Conservation (phyloP, 495 filamentous ascomycete genomes). For the Hypoxylon lienhwacheense region DNA sequence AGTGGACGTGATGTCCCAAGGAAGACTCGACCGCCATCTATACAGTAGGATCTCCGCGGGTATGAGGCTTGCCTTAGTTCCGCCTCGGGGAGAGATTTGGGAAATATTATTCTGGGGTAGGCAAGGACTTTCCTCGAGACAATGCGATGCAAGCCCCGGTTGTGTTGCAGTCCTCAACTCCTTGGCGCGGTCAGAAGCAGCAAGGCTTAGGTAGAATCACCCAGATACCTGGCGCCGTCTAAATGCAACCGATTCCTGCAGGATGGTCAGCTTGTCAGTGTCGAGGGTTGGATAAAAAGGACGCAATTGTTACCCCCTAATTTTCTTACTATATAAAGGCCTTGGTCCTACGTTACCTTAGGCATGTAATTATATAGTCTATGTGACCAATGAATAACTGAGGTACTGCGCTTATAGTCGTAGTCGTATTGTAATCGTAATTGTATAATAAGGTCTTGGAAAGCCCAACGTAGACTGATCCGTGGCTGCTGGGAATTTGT, state of each 20-base stretch:
- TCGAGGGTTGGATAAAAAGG: constrained; percentile 1
- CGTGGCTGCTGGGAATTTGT: constrained; percentile 16
- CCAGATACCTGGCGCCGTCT: not conserved
- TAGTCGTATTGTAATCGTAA: too few relatives aligned
- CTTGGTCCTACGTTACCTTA: too few relatives aligned
- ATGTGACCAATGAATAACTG: not conserved
- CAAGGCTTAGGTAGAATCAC: constrained; percentile 8
- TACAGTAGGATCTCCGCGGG: constrained; percentile 31
- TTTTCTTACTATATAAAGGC: too few relatives aligned
- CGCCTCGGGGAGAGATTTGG: not conserved
- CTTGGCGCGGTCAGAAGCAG: constrained; percentile 8
- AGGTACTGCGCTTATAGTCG: too few relatives aligned
- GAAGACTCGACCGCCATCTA: not conserved
- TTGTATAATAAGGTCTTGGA: too few relatives aligned
- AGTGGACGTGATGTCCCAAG: constrained; percentile 19
- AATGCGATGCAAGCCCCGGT: constrained; percentile 4
- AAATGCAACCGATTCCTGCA: constrained; percentile 16
- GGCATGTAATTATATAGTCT: not conserved
- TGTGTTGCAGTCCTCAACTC: constrained; percentile 1
- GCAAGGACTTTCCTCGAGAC: not conserved
- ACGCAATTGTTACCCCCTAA: not conserved
- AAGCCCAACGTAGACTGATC: too few relatives aligned
- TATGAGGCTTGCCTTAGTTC: constrained; percentile 17
- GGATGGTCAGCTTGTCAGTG: constrained; percentile 19
- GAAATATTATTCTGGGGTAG: constrained; percentile 14